Evolutionary conservation across 2,329 filamentous ascomycete genomes (phyloP), one percentile per base, ranked within the genome.

Genomic region (Sordariomycetes sp.): DNA sequence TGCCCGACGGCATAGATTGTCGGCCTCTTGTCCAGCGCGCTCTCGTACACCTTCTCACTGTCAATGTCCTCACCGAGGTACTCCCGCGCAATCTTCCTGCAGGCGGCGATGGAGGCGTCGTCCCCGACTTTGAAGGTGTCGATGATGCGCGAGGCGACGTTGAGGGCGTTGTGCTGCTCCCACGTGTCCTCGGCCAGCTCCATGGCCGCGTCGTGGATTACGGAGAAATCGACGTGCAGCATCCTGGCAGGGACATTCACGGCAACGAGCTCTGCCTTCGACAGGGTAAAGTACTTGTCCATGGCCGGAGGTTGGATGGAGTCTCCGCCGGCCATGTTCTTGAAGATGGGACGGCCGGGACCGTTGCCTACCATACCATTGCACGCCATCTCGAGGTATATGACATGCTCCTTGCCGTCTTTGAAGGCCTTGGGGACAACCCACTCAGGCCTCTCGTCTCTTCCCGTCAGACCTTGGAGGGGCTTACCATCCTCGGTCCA

Each of bases 321-420:
- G 30, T 44, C 46, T 55, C 93, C 86, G 19, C 86, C 86, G 14
- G 81, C 82, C 0, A 14, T 28, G 25, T 28, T 28, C 8, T 28
- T 28, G 25, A 28, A 28, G 25, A 28, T 28, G 25, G 25, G 25
- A 8, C 25, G 8, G 8, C 25, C 25, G 8, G 82, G 72, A 0
- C 86, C 82, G 55, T 94, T 94, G 46, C 92, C 92, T 61, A 96
- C 96, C 88, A 96, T 96, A 57, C 82, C 80, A 56, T 98, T 98
- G 63, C 92, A 96, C 15, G 92, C 92, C 85, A 96, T 94, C 63
- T 98, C 92, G 44, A 98, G 81, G 57, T 95, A 98, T 48, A 98
- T 84, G 15, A 72, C 76, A 55, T 96, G 88, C 49, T 86, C 75
- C 54, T 90, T 79, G 35, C 86, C 88, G 55, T 94, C 85, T 40